Conservation (phyloP, 2,329 filamentous ascomycete species). For the Aureobasidium sp. region DNA sequence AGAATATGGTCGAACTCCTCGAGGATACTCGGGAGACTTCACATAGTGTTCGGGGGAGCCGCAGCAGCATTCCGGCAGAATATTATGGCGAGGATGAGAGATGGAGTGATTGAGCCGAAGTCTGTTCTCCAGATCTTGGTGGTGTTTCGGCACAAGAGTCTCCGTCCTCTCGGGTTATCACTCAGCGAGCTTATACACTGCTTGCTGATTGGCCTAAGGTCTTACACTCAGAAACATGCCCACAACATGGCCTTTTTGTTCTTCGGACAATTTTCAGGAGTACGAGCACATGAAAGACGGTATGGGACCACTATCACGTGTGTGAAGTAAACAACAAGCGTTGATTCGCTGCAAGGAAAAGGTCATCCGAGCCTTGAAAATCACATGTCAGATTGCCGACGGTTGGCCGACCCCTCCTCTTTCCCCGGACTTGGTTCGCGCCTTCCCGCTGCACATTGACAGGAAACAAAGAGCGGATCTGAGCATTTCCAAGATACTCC, state of each 20-base stretch:
- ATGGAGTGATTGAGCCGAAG: slow-evolving; percentile 10
- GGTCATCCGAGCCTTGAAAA: background rate
- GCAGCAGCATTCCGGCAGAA: slow-evolving; percentile 8
- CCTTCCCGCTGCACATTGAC: background rate
- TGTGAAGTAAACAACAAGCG: background rate
- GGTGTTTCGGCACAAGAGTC: background rate
- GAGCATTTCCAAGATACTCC: background rate
- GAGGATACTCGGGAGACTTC: slow-evolving; percentile 5
- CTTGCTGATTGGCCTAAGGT: background rate
- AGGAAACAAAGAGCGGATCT: background rate
- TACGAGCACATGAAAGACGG: background rate
- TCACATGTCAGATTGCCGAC: slow-evolving; percentile 1
- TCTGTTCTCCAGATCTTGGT: slow-evolving; percentile 11
- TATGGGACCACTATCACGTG: slow-evolving; percentile 9
- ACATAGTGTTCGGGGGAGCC: slow-evolving; percentile 11
- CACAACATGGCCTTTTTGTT: background rate
- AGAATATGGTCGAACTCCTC: background rate
- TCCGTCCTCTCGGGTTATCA: slow-evolving; percentile 1
- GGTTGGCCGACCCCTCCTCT: background rate
- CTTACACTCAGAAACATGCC: background rate
- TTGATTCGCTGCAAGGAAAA: background rate
- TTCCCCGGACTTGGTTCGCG: background rate
- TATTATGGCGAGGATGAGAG: slow-evolving; percentile 7
- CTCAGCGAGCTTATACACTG: background rate
- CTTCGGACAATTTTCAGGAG: background rate